phyloP scores from a whole-genome alignment of 2,329 filamentous ascomycete genomes.

The Talaromyces sp. region DNA sequence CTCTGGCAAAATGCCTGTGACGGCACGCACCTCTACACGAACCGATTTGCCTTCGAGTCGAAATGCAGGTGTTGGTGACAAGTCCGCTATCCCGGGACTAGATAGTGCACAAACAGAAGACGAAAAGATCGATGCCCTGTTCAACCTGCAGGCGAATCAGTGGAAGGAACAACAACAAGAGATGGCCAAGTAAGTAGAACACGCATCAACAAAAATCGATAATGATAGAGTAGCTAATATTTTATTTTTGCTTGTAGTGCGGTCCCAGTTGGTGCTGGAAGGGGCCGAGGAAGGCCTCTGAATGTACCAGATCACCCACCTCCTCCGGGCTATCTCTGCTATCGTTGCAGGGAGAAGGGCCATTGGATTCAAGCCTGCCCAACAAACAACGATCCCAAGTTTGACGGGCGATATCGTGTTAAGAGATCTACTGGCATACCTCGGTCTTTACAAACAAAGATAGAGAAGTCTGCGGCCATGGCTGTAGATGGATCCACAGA shows the following conservation, averaged over 20 bases:
- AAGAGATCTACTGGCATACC: conserved; percentile 97
- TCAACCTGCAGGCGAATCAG: conserved; percentile 80
- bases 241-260: conserved; percentile 30
- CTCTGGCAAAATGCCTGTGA: conserved; percentile 88
- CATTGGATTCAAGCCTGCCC: conserved; percentile 98
- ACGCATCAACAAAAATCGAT: too few species aligned
- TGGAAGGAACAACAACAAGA: conserved; percentile 93
- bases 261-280: conserved; percentile 37
- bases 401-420: conserved; percentile 85
- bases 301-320: conserved; percentile 92
- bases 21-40: conserved; percentile 72
- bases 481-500: conserved; percentile 70
- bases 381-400: conserved; percentile 96
- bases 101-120: conserved; percentile 83
- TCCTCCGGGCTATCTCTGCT: conserved; percentile 90
- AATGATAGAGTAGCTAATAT: not conserved
- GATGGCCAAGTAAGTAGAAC: conserved; percentile 65
- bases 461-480: conserved; percentile 79
- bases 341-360: conserved; percentile 94
- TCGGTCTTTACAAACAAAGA: conserved; percentile 87
- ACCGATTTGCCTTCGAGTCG: conserved; percentile 49
- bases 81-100: conserved; percentile 57
- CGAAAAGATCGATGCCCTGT: conserved; percentile 87
- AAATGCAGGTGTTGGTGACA: conserved; percentile 37
- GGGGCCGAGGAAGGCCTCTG: conserved; percentile 30